A percentile compares a stretch with the other conserved stretches of the same genome.
These are phyloP conservation scores for Tetragonia tetragonoides DNA, from an alignment of 148 eudicot genomes.

Conservation along the genomic window DNA sequence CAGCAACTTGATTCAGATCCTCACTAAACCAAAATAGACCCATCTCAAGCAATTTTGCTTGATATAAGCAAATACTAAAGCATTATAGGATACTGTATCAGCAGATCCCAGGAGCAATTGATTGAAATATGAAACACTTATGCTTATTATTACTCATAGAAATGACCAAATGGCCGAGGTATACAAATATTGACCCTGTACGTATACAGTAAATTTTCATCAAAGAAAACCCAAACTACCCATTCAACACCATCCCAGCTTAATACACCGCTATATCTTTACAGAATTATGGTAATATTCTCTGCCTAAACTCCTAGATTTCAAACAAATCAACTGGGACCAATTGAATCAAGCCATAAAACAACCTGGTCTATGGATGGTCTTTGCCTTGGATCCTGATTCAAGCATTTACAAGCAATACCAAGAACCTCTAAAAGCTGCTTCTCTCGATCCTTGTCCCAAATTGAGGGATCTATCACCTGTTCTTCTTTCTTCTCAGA, in stretches of 20 bases:
- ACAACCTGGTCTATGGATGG: slow-evolving; percentile 88
- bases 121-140: not conserved
- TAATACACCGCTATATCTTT: slow-evolving; percentile 29
- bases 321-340: slow-evolving; percentile 15
- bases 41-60: not conserved
- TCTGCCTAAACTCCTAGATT: slow-evolving; percentile 23
- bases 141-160: slow-evolving; percentile 23
- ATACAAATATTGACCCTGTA: slow-evolving; percentile 22
- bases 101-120: not conserved
- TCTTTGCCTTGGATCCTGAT: slow-evolving; percentile 69
- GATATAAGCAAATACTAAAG: not conserved
- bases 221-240: slow-evolving; percentile 24
- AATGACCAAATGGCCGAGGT: slow-evolving; percentile 21
- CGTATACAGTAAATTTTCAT: slow-evolving; percentile 21
- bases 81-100: not conserved
- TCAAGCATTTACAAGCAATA: slow-evolving; percentile 77
- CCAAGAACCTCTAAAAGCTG: slow-evolving; percentile 63
- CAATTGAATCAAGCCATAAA: slow-evolving; percentile 65
- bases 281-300: slow-evolving; percentile 27
- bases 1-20: not conserved
- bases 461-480: slow-evolving; percentile 62
- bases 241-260: slow-evolving; percentile 11
- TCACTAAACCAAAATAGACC: not conserved
- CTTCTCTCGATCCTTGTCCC: slow-evolving; percentile 58
- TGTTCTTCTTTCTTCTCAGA: slow-evolving; percentile 60